Conservation (phyloP, 2,329 filamentous ascomycete genomes). For the Cercospora berteroae region DNA sequence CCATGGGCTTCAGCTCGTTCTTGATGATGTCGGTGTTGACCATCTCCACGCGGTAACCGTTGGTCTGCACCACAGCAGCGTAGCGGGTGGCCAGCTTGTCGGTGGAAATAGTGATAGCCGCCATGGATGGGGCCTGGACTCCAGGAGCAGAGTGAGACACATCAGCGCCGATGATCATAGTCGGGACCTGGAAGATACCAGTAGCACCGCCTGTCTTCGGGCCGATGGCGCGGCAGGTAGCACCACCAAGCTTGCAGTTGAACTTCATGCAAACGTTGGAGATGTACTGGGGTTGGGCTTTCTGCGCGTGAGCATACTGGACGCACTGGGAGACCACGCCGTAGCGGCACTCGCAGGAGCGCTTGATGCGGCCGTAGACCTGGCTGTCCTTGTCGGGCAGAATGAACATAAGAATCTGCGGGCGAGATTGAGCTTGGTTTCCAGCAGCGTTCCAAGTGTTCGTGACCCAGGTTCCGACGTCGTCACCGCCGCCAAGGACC, state of each 20-base stretch:
- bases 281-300: conserved; percentile 76
- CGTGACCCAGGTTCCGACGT: conserved; percentile 36
- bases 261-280: conserved; percentile 97
- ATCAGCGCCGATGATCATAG: conserved; percentile 86
- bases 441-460: conserved; percentile 55
- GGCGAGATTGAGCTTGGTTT: conserved; percentile 54
- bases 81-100: conserved; percentile 73
- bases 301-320: conserved; percentile 66
- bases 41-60: conserved; percentile 79
- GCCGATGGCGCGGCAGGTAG: conserved; percentile 58
- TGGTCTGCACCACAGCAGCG: conserved; percentile 75
- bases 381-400: conserved; percentile 68
- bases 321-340: conserved; percentile 82
- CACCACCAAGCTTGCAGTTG: conserved; percentile 89
- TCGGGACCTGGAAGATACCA: conserved; percentile 50
- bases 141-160: conserved; percentile 81
- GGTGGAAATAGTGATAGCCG: conserved; percentile 79
- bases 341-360: conserved; percentile 78
- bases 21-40: conserved; percentile 63
- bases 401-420: conserved; percentile 78
- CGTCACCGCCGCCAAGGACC: conserved; percentile 35
- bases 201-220: conserved; percentile 35
- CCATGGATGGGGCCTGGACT: conserved; percentile 67
- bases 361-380: conserved; percentile 83
- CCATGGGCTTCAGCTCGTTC: conserved; percentile 64